Conservation (phyloP, 441 rosid species). For the Lepidium campestre region DNA sequence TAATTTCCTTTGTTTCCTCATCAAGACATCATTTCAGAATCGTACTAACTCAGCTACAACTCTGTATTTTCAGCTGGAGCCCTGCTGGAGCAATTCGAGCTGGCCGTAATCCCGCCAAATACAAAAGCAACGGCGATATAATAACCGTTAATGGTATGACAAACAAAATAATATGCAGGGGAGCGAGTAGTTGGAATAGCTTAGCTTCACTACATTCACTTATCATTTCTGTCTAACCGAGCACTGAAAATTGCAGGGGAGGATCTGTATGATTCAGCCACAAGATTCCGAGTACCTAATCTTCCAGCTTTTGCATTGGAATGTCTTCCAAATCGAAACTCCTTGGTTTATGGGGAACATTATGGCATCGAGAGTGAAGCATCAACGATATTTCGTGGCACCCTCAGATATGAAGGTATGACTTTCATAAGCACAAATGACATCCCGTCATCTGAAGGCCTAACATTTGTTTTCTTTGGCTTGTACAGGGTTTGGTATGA, state of each 20-base stretch:
- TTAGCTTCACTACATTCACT: not conserved
- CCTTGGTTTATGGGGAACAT: conserved; percentile 63
- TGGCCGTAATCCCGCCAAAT: conserved; percentile 79
- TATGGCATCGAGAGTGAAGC: conserved; percentile 84
- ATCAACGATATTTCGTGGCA: conserved; percentile 82
- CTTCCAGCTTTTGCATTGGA: conserved; percentile 96
- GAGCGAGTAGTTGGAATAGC: not conserved
- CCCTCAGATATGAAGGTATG: conserved; percentile 87
- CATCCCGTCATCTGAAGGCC: not conserved
- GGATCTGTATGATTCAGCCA: conserved; percentile 68
- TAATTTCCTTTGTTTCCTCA: not conserved
- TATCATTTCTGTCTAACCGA: not conserved
- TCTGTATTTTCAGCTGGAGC: conserved; percentile 59
- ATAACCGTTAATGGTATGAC: conserved; percentile 62
- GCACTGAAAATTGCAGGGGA: conserved; percentile 46
- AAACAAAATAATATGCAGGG: not conserved
- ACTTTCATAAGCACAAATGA: not conserved
- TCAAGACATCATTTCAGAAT: not conserved
- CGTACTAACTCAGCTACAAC: not conserved
- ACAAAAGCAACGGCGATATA: conserved; percentile 47
- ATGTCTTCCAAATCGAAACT: conserved; percentile 85
- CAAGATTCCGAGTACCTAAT: conserved; percentile 52
- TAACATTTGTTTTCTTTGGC: not conserved
- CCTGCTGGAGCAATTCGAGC: conserved; percentile 89
- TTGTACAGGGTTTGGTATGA: conserved; percentile 63